phyloP scores from a whole-genome alignment of 1,284 basidiomycete species.

The Ustilago vetiveriae region DNA sequence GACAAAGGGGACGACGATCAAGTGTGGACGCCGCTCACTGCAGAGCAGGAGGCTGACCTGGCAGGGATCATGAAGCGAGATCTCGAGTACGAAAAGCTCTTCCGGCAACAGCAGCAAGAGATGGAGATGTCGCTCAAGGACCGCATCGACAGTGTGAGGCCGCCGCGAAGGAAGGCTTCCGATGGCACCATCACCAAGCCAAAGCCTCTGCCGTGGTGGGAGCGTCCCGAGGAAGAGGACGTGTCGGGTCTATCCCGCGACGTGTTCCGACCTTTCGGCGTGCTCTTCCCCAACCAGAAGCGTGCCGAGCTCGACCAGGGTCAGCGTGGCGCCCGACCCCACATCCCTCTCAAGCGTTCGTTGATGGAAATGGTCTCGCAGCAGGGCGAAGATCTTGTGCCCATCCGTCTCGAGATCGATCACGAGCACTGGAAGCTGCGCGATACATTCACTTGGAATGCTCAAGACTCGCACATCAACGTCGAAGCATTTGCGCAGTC shows the following conservation, averaged over 20 bases:
- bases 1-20: constrained; percentile 28
- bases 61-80: constrained; percentile 73
- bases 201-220: constrained; percentile 61
- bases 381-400: constrained; percentile 82
- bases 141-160: constrained; percentile 48
- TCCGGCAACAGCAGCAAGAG: constrained; percentile 58
- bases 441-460: constrained; percentile 97
- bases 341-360: constrained; percentile 44
- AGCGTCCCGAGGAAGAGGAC: constrained; percentile 49
- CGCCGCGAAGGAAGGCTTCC: constrained; percentile 27
- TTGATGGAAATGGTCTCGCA: constrained; percentile 73
- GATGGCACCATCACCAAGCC: constrained; percentile 41
- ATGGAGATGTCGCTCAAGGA: constrained; percentile 51
- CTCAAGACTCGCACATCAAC: constrained; percentile 84
- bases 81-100: constrained; percentile 69
- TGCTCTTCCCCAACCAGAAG: constrained; percentile 59
- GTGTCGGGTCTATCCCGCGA: constrained; percentile 28
- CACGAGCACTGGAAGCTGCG: constrained; percentile 87
- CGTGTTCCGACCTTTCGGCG: constrained; percentile 43
- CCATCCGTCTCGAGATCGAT: constrained; percentile 93
- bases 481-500: constrained; percentile 89
- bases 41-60: constrained; percentile 70
- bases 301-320: constrained; percentile 73
- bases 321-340: constrained; percentile 50
- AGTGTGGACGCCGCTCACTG: constrained; percentile 69